Base-by-base conservation (phyloP, 345 rosid species). In the Corchorus capsularis region DNA sequence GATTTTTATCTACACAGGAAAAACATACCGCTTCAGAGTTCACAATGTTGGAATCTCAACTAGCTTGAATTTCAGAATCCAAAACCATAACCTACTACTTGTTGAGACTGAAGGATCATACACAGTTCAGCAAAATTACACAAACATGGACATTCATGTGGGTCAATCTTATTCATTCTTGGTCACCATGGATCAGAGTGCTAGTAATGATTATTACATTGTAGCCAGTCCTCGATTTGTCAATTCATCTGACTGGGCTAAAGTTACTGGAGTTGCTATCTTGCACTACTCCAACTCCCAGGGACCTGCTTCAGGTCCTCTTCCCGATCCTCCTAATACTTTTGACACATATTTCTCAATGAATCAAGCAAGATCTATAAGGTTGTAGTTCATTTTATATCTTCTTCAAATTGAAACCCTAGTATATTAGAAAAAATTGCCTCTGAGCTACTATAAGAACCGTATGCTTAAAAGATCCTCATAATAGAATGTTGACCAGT, bases 341-440 rank as follows among this genome's bases (percentile, higher is more conserved):
- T 71, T 65, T 22, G 97, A 90, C 82, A 69, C 88, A 17, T 90
- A 41, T 87, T 90, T 90, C 91, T 94, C 98, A 79, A 94, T 94
- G 94, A 94, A 86, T 87, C 98, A 93, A 90, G 98, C 97, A 75
- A 84, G 98, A 81, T 94, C 98, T 76, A 92, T 93, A 94, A 92
- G 97, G 98, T 94, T 86, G 88, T 81, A 79, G 79, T 77, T 37
- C 27, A 75, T 66, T 79, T 75, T 74, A 52, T 71, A 46, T 73
- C 7, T 69, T 63, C 74, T n/a, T n/a, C n/a, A n/a, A n/a, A n/a
- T n/a, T n/a, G n/a, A n/a, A n/a, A n/a, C n/a, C n/a, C n/a, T n/a
- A n/a, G 5, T 60, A 60, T 60, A 60, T 14, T 59, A 59, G 35
- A 4, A 46, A 2, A 52, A 77, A 59, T 11, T 65, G 20, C 3